Conservation (phyloP, 2,329 filamentous ascomycete species). For the Plectosphaerella cucumerina region DNA sequence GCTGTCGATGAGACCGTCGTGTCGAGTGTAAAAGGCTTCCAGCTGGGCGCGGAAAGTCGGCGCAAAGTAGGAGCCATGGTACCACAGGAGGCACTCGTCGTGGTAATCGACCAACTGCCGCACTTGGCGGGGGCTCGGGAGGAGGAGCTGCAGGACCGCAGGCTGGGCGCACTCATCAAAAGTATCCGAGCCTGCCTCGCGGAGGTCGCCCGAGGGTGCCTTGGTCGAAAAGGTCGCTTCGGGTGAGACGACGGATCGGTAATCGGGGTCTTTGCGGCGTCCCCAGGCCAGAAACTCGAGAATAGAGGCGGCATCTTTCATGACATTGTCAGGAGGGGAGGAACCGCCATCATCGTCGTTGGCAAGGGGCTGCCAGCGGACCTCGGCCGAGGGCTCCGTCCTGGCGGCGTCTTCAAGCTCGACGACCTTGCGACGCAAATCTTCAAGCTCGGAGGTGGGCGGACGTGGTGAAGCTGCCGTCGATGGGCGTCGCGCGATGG, state of each 20-base stretch:
- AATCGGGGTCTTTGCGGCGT: conserved; percentile 33
- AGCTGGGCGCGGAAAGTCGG: conserved; percentile 32
- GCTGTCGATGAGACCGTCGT: conserved; percentile 25
- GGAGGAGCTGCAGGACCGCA: conserved; percentile 15
- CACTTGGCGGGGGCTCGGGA: conserved; percentile 13
- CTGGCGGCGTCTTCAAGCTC: conserved; percentile 13
- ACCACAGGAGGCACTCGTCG: conserved; percentile 17
- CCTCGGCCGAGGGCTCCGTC: conserved; percentile 5
- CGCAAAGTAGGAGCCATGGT: conserved; percentile 17
- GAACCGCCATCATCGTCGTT: background rate
- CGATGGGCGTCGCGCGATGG: conserved; percentile 5
- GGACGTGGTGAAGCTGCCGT: background rate
- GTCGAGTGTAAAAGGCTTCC: conserved; percentile 27
- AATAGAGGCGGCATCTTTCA: conserved; percentile 37
- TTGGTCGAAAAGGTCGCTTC: conserved; percentile 7
- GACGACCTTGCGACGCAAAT: conserved; percentile 8
- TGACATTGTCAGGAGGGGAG: conserved; percentile 9
- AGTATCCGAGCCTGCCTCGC: conserved; percentile 4
- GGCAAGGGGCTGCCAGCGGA: conserved; percentile 5
- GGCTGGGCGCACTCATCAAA: conserved; percentile 8
- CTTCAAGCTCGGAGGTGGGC: conserved; percentile 1
- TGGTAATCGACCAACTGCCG: conserved; percentile 19
- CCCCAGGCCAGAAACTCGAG: conserved; percentile 46
- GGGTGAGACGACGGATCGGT: conserved; percentile 15
- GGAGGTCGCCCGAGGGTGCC: conserved; percentile 2